Base-by-base conservation (phyloP, 169 alveolate species). In the Plasmodium sp. region DNA sequence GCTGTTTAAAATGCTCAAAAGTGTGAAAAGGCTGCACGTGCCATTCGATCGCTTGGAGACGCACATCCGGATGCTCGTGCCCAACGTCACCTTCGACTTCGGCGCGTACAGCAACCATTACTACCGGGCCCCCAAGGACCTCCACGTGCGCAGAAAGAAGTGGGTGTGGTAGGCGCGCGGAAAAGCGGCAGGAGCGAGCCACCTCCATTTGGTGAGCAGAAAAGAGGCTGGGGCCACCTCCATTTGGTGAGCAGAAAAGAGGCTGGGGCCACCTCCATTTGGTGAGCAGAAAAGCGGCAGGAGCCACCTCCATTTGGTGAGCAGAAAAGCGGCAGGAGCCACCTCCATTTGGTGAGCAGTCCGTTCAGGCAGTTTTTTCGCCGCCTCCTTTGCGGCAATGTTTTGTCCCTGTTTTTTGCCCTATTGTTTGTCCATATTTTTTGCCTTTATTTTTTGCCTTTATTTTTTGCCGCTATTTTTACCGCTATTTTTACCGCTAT, bases 61-160 rank as follows among this genome's bases (percentile, higher is more conserved):
- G 14, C 84, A 90, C 51, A 90, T 90, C 31, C 31, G 83, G 81
- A 90, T 81, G 84, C 48, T 90, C 18, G 90, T 81, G 9, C 91
- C 94, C 14, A 90, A 80, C 51, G 22, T 62, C 51, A 80, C 88
- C 51, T 34, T 90, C 22, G 94, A 90, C 34, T 90, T 45, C 10
- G 16, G 92, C 39, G 58, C 51, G n/a, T 81, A 90, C 54, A 56
- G 34, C 10, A 90, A 90, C 22, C 74, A 22, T 51, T 90, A 90
- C 43, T 90, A 90, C 54, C 80, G 74, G 51, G 58, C 80, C 27
- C 31, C 51, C 27, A 90, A 90, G 81, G 94, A 90, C 10, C 43
- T 90, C 14, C 94, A 90, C 74, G 48, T 67, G 27, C 67, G 94
- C 9, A 90, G 74, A 67, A 90, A 90, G 83, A 90, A 90, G 73